Evolutionary conservation across 495 filamentous ascomycete species (phyloP).

Genomic region (Aspergillus avenaceus): DNA sequence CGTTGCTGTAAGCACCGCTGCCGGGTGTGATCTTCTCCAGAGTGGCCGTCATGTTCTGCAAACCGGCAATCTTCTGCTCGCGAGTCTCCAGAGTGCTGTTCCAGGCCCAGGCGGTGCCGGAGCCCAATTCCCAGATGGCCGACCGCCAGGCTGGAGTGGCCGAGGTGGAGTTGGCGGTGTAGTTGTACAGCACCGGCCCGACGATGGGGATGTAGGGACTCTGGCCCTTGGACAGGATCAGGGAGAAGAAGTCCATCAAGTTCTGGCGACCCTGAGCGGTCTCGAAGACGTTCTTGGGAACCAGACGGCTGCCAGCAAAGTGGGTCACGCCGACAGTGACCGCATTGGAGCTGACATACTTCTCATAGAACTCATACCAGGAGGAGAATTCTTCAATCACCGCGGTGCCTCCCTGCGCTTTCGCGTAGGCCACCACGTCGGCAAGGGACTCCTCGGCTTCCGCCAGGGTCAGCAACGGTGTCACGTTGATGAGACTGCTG

Average conservation of each 20-base stretch:
- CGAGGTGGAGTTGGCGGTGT: slow-evolving; percentile 28
- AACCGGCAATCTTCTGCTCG: slow-evolving; percentile 23
- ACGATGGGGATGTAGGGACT: slow-evolving; percentile 27
- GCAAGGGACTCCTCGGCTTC: slow-evolving; percentile 30
- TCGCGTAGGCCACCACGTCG: slow-evolving; percentile 24
- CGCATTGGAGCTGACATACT: slow-evolving; percentile 29
- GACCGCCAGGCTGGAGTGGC: slow-evolving; percentile 42
- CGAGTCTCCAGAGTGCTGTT: slow-evolving; percentile 30
- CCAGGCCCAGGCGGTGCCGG: slow-evolving; percentile 29
- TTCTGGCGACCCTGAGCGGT: slow-evolving; percentile 23
- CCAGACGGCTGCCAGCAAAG: slow-evolving; percentile 34
- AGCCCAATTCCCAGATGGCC: slow-evolving; percentile 35
- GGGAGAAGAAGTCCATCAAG: slow-evolving; percentile 16
- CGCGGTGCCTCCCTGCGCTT: slow-evolving; percentile 24
- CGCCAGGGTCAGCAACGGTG: slow-evolving; percentile 25
- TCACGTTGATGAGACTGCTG: slow-evolving; percentile 34
- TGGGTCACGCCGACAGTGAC: slow-evolving; percentile 25
- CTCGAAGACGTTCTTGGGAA: slow-evolving; percentile 26
- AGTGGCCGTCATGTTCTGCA: slow-evolving; percentile 29
- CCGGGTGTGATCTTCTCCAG: slow-evolving; percentile 38
- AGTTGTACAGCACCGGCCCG: slow-evolving; percentile 25
- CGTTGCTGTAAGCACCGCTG: slow-evolving; percentile 44
- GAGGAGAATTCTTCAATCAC: slow-evolving; percentile 26
- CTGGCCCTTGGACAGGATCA: slow-evolving; percentile 14
- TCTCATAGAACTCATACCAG: slow-evolving; percentile 30